A percentile compares a stretch with the other conserved stretches of the same genome.
Evolutionary conservation across 257 asterid species (phyloP).

Genomic region (Henckelia pumila): DNA sequence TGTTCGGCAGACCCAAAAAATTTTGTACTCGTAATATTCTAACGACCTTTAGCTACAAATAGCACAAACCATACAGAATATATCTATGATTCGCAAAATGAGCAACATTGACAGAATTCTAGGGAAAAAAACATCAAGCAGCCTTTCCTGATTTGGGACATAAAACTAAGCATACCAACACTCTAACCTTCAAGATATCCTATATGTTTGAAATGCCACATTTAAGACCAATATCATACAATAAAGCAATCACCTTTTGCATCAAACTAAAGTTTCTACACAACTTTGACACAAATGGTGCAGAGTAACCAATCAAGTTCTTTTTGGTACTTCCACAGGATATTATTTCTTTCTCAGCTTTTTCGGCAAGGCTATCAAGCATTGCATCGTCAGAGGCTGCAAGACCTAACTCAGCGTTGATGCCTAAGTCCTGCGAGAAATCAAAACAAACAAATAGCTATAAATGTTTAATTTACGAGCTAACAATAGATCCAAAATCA

Average conservation of each 20-base stretch:
- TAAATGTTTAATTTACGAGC: slow-evolving; percentile 10
- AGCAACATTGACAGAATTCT: not conserved
- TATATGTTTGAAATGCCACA: not conserved
- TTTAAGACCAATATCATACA: slow-evolving; percentile 10
- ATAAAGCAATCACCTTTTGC: slow-evolving; percentile 74
- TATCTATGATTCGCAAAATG: not conserved
- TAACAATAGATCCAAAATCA: slow-evolving; percentile 21
- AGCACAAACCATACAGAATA: not conserved
- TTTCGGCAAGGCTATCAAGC: slow-evolving; percentile 65
- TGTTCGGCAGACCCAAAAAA: not conserved
- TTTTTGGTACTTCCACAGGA: slow-evolving; percentile 55
- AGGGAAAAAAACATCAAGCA: slow-evolving; percentile 14
- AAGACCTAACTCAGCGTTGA: slow-evolving; percentile 84
- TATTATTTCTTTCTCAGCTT: slow-evolving; percentile 88
- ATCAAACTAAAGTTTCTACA: slow-evolving; percentile 84
- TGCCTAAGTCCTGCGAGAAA: slow-evolving; percentile 55
- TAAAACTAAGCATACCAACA: slow-evolving; percentile 5
- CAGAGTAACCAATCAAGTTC: slow-evolving; percentile 82
- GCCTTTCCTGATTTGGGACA: slow-evolving; percentile 3
- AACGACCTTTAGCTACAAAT: no score
- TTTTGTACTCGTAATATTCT: no score
- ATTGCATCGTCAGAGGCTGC: slow-evolving; percentile 93
- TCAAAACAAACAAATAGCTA: slow-evolving; percentile 18
- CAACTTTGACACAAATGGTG: slow-evolving; percentile 66
- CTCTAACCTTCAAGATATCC: slow-evolving; percentile 14